Base-by-base conservation (phyloP, 495 filamentous ascomycete genomes). In the Xylaria sp. region DNA sequence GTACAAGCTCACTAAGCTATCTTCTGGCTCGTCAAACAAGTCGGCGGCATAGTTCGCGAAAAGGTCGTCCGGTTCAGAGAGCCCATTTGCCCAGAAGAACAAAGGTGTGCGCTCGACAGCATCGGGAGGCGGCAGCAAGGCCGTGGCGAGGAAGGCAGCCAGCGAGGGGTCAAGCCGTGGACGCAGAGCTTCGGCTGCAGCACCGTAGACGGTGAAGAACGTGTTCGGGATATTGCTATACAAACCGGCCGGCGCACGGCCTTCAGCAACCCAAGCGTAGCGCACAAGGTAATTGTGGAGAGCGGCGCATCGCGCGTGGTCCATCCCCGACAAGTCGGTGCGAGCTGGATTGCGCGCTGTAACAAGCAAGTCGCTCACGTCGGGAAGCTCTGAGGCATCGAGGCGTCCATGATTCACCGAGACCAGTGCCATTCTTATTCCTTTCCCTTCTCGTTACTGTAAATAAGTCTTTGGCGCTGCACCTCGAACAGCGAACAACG, bases 311-410 rank as follows among this genome's bases (percentile, higher is more conserved):
- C 57, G 57, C 6, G 33, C 19, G 33, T 61, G 19, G 21, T 61
- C 57, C 31, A 61, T 61, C 8, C 57, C 57, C 5, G 1, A 4
- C 12, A 57, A 19, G 33, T 61, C 57, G 15, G 29, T 21, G 19
- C 33, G 31, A 6, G 57, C 31, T 24, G 57, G 57, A 24, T 61
- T 61, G 19, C 24, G n/a, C 1, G 29, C 31, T 5, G 57, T 61
- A 24, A 62, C 59, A n/a, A 62, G 35, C n/a, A 29, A 37, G 59
- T 21, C 21, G 59, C 59, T 37, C 29, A 57, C 19, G n/a, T 59
- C 31, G 57, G 57, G 31, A 4, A 59, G 57, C 37, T 59, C 15
- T 37, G 31, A 37, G 31, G 33, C 19, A 59, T 59, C 57, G 17
- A 37, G 15, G 33, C 19, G 29, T 37, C 57, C 57, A 59, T 37